phyloP scores from a whole-genome alignment of 345 rosid species.

The Melaleuca alternifolia region DNA sequence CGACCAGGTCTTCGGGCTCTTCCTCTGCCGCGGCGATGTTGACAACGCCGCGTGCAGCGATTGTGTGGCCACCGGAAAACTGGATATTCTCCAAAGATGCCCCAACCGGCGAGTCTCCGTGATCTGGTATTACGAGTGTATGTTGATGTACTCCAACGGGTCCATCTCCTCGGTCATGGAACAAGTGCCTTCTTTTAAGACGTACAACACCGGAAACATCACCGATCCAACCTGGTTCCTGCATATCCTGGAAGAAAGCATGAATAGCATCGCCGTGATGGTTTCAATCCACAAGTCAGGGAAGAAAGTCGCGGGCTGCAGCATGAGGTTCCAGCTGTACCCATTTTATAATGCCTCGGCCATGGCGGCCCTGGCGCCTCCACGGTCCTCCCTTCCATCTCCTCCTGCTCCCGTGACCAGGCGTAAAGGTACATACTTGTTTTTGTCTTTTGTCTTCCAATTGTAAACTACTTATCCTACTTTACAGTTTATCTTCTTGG shows the following conservation, averaged over 20 bases:
- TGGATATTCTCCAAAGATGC: constrained; percentile 12
- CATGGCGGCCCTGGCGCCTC: not conserved
- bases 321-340: not conserved
- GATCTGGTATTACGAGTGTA: constrained; percentile 22
- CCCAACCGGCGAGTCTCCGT: constrained; percentile 10
- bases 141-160: constrained; percentile 11
- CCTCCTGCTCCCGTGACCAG: not conserved
- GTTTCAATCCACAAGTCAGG: constrained; percentile 12
- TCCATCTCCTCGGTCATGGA: not conserved
- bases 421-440: not conserved
- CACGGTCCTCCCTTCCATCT: not conserved
- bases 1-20: not conserved
- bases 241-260: not conserved
- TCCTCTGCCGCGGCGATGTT: constrained; percentile 24
- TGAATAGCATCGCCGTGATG: not conserved
- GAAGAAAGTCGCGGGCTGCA: constrained; percentile 19
- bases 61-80: constrained; percentile 5
- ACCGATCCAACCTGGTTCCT: constrained; percentile 3
- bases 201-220: not conserved
- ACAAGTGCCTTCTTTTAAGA: fast-evolving
- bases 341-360: not conserved
- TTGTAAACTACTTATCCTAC: not conserved
- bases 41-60: not conserved
- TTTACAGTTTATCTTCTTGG: not conserved
- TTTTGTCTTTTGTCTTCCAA: too few species aligned